phyloP scores from a whole-genome alignment of 345 rosid genomes.

The Acer yangbiense region DNA sequence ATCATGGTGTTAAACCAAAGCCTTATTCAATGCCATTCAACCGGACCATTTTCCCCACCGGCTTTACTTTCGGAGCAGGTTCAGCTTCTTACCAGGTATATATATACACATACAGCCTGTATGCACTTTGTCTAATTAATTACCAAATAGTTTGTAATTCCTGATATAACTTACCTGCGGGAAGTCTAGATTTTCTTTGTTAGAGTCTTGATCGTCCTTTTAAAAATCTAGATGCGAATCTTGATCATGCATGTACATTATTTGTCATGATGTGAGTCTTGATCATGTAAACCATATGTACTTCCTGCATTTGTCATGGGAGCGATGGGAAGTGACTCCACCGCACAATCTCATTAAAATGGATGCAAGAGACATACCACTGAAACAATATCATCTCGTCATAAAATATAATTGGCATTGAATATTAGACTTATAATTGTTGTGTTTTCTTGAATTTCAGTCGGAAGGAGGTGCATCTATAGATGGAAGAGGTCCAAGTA shows the following conservation, averaged over 20 bases:
- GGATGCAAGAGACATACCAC: no score
- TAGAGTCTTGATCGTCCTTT: no score
- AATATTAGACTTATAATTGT: background rate
- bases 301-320: no score
- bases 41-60: background rate
- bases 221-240: no score
- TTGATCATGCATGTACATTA: no score
- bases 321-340: background rate
- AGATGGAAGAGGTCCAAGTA: constrained; percentile 30
- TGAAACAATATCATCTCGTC: no score
- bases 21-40: constrained; percentile 17
- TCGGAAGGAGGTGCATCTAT: constrained; percentile 22
- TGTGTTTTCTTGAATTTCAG: background rate
- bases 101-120: background rate
- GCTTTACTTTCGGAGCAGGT: background rate
- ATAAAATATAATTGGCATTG: background rate
- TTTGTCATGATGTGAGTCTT: no score
- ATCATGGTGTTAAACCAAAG: constrained; percentile 3
- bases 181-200: no score
- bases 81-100: constrained; percentile 11
- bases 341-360: no score
- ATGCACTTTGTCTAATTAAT: background rate
- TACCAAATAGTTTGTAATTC: no score
- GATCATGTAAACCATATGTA: no score
- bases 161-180: no score